A percentile compares a stretch with the other conserved stretches of the same genome.
phyloP scores from a whole-genome alignment of 768 basidiomycete genomes.

The Polyporus arcularius region DNA sequence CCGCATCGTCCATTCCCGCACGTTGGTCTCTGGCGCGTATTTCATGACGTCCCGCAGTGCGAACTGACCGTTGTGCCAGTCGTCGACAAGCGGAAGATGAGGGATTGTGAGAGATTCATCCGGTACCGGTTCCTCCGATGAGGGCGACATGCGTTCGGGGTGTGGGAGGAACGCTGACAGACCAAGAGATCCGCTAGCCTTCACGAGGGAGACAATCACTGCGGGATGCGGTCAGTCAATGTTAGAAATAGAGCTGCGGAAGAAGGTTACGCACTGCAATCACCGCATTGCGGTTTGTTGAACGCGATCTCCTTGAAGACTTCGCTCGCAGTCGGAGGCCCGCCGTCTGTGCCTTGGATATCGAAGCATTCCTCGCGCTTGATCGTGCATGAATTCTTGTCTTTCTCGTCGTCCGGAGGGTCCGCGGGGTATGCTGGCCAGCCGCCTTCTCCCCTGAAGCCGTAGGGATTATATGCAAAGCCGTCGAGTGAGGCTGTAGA shows the following conservation, averaged over 20 bases:
- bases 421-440: slow-evolving; percentile 18
- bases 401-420: background rate
- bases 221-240: background rate
- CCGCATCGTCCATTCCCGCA: slow-evolving; percentile 33
- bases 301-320: slow-evolving; percentile 38
- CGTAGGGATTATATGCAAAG: slow-evolving; percentile 31
- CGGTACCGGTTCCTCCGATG: background rate
- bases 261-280: slow-evolving; percentile 28
- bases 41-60: slow-evolving; percentile 28
- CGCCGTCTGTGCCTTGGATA: slow-evolving; percentile 20
- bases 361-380: slow-evolving; percentile 26
- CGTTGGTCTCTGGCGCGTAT: slow-evolving; percentile 17
- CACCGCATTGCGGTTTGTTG: slow-evolving; percentile 35
- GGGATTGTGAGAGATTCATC: slow-evolving; percentile 8
- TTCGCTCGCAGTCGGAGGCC: slow-evolving; percentile 24
- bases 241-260: too few species aligned
- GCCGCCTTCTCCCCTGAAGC: slow-evolving; percentile 5
- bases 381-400: slow-evolving; percentile 19
- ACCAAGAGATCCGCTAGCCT: slow-evolving; percentile 33
- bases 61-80: slow-evolving; percentile 26
- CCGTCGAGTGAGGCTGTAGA: slow-evolving; percentile 34
- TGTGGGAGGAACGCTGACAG: slow-evolving; percentile 39
- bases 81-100: slow-evolving; percentile 25
- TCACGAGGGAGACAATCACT: slow-evolving; percentile 35
- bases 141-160: slow-evolving; percentile 5